Evolutionary conservation across 2,329 filamentous ascomycete genomes (phyloP).

Genomic region (Parastagonospora avenae): DNA sequence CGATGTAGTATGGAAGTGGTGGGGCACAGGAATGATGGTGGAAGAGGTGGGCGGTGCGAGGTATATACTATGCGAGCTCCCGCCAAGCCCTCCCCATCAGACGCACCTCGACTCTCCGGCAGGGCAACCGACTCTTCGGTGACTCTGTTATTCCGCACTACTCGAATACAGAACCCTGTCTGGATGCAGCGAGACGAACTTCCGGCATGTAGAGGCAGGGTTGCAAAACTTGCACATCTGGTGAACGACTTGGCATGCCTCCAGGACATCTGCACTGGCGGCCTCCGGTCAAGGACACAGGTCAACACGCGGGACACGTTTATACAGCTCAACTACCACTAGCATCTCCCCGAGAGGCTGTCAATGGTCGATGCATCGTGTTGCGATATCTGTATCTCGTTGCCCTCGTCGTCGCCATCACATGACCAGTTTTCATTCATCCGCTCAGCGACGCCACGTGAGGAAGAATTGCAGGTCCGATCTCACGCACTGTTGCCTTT

Average conservation of each 20-base stretch:
- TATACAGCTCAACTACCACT: not conserved
- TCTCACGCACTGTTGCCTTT: no score
- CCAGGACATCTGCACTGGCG: constrained; percentile 4
- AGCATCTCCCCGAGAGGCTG: not conserved
- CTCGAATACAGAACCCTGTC: not conserved
- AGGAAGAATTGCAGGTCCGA: no score
- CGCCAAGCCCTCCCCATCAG: constrained; percentile 23
- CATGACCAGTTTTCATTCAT: not conserved
- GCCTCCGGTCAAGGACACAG: constrained; percentile 1
- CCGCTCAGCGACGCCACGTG: no score
- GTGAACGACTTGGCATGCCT: constrained; percentile 9
- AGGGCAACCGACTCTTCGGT: constrained; percentile 9
- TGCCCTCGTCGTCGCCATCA: not conserved
- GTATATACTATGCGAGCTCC: constrained; percentile 26
- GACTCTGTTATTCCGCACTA: not conserved
- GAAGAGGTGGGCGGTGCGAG: constrained; percentile 24
- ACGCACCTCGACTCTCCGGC: constrained; percentile 10
- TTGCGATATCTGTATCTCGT: not conserved
- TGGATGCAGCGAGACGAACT: not conserved
- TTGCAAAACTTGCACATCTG: not conserved
- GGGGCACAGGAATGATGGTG: constrained; percentile 12
- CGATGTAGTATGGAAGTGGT: constrained; percentile 7
- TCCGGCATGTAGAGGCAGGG: not conserved
- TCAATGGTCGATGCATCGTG: constrained; percentile 2
- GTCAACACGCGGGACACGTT: not conserved